A percentile compares a stretch with the other conserved stretches of the same genome.
phyloP scores from a whole-genome alignment of 2,329 filamentous ascomycete species.

The Neobulgaria alba region DNA sequence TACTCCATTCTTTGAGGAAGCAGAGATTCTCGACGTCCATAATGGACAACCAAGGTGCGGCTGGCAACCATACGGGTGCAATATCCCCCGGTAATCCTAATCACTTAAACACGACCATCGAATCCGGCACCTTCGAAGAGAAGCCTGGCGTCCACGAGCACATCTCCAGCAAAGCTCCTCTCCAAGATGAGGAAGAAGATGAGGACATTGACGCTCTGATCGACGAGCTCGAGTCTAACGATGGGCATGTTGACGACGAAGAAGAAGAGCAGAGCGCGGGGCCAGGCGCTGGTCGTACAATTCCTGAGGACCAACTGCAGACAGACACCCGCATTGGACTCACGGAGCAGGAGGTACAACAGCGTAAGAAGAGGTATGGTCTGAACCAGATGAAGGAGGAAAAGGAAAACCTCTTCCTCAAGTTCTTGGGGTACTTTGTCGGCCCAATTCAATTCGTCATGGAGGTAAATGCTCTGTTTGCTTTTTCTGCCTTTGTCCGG shows the following conservation, averaged over 20 bases:
- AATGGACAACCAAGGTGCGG: slow-evolving; percentile 16
- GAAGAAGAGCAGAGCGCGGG: slow-evolving; percentile 44
- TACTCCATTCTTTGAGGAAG: slow-evolving; percentile 7
- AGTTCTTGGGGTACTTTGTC: slow-evolving; percentile 75
- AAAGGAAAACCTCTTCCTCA: slow-evolving; percentile 75
- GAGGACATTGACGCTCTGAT: slow-evolving; percentile 83
- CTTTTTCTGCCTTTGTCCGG: no score
- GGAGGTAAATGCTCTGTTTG: slow-evolving; percentile 61
- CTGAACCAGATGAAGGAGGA: slow-evolving; percentile 88
- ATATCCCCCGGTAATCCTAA: slow-evolving; percentile 17
- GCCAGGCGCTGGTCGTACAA: slow-evolving; percentile 46
- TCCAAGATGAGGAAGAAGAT: slow-evolving; percentile 59
- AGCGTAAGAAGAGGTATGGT: slow-evolving; percentile 63
- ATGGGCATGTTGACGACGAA: slow-evolving; percentile 59
- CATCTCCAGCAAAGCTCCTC: slow-evolving; percentile 20
- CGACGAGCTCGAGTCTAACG: slow-evolving; percentile 75
- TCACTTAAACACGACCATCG: slow-evolving; percentile 52
- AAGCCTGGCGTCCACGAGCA: slow-evolving; percentile 37
- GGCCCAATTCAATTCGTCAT: slow-evolving; percentile 92
- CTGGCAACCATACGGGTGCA: slow-evolving; percentile 11
- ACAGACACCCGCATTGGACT: slow-evolving; percentile 69
- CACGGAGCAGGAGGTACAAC: slow-evolving; percentile 58
- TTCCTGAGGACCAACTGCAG: slow-evolving; percentile 68
- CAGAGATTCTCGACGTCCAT: slow-evolving; percentile 12
- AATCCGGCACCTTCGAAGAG: slow-evolving; percentile 57